Conservation (phyloP, 2,329 filamentous ascomycete genomes). For the Penicillium sp. region DNA sequence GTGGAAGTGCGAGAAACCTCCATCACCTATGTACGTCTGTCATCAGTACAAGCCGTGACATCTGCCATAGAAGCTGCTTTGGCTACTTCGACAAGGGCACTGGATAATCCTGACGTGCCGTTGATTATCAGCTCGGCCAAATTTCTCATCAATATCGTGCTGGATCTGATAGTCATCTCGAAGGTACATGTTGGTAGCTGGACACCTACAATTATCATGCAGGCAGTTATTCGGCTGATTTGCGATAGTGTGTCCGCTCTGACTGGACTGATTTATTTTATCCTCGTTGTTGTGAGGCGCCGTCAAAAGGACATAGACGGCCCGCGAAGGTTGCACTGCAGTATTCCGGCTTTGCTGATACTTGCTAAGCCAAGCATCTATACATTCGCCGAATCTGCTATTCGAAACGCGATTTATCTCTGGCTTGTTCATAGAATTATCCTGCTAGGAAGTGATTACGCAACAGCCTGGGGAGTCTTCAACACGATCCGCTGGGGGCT, state of each 20-base stretch:
- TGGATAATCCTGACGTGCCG: constrained; percentile 69
- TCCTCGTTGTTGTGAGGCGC: constrained; percentile 43
- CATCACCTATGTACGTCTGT: constrained; percentile 64
- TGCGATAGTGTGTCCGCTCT: constrained; percentile 59
- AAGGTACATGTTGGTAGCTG: constrained; percentile 59
- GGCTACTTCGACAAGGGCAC: constrained; percentile 59
- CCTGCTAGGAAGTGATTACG: constrained; percentile 61
- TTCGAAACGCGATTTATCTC: constrained; percentile 68
- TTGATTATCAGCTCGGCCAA: constrained; percentile 64
- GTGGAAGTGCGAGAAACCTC: constrained; percentile 56
- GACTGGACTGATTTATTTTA: constrained; percentile 60
- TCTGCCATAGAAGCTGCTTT: constrained; percentile 65
- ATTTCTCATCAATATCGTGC: constrained; percentile 64
- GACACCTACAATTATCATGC: constrained; percentile 60
- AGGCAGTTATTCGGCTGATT: constrained; percentile 62
- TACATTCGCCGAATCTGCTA: constrained; percentile 63
- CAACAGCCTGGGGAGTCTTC: constrained; percentile 72
- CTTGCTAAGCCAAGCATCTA: constrained; percentile 58
- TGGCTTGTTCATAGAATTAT: constrained; percentile 68
- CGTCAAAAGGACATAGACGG: constrained; percentile 1
- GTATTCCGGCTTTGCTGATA: constrained; percentile 44
- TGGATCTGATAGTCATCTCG: constrained; percentile 67
- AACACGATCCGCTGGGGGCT: constrained; percentile 72
- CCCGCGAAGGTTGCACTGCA: constrained; percentile 1
- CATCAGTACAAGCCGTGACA: constrained; percentile 61